These are phyloP conservation scores for Leptographium galeiforme DNA, from an alignment of 2,329 filamentous ascomycete genomes.

Conservation along the genomic window DNA sequence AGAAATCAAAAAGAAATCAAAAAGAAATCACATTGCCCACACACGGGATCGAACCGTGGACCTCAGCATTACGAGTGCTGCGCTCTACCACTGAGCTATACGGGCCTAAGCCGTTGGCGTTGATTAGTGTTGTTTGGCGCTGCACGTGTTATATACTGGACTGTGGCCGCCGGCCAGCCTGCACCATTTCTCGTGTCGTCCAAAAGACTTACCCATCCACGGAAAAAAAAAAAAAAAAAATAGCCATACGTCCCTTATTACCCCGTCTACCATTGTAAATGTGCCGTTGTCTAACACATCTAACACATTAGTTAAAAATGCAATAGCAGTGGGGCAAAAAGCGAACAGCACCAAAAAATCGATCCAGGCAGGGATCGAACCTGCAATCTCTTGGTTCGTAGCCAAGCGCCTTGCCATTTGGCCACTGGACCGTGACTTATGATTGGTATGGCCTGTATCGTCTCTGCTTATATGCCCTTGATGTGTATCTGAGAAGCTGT, in stretches of 20 bases:
- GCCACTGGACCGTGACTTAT: conserved; percentile 13
- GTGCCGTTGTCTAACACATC: too few species aligned
- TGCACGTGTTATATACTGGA: background rate
- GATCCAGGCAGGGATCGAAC: conserved; percentile 22
- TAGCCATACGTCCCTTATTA: too few species aligned
- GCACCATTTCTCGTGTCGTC: too few species aligned
- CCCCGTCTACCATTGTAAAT: too few species aligned
- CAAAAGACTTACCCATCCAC: too few species aligned
- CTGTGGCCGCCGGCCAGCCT: too few species aligned
- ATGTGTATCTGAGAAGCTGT: background rate
- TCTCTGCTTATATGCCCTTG: too few species aligned
- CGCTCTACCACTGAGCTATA: conserved; percentile 12
- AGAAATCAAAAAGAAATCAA: background rate
- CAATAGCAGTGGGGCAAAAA: too few species aligned
- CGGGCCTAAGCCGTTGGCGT: background rate
- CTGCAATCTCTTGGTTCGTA: conserved; percentile 25
- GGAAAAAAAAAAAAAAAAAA: too few species aligned
- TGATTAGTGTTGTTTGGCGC: background rate
- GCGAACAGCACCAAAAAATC: background rate
- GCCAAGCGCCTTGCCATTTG: conserved; percentile 23
- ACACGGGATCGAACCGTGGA: conserved; percentile 11
- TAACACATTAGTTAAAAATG: too few species aligned
- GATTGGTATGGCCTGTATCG: background rate
- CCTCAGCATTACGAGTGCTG: conserved; percentile 11
- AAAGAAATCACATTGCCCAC: conserved; percentile 2